Conservation (phyloP, 2,329 filamentous ascomycete genomes). For the Biscogniauxia mediterranea region DNA sequence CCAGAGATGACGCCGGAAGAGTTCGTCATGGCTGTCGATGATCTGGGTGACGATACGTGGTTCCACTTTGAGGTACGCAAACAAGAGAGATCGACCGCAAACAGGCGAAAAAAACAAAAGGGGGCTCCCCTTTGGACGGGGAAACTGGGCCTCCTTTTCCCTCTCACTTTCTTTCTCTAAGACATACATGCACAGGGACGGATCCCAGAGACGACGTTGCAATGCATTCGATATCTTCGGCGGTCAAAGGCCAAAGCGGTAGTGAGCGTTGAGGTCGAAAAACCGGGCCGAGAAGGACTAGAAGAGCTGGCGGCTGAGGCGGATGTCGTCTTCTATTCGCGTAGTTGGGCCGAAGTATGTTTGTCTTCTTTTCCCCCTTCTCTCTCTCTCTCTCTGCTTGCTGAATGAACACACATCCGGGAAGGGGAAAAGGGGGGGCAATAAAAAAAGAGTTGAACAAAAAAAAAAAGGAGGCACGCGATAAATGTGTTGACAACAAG, state of each 20-base stretch:
- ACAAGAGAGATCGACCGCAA: slow-evolving; percentile 20
- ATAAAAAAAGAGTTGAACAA: not conserved
- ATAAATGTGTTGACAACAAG: slow-evolving; percentile 12
- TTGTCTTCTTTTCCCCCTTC: not conserved
- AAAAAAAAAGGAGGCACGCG: not conserved
- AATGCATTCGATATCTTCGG: slow-evolving; percentile 59
- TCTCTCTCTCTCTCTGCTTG: slow-evolving; percentile 7
- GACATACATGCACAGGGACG: slow-evolving; percentile 50
- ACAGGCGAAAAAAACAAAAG: slow-evolving; percentile 1
- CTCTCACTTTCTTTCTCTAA: slow-evolving; percentile 8
- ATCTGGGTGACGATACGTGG: slow-evolving; percentile 47
- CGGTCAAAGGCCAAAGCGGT: slow-evolving; percentile 40
- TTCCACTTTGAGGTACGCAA: slow-evolving; percentile 68
- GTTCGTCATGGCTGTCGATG: slow-evolving; percentile 47
- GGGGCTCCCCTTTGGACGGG: slow-evolving; percentile 5
- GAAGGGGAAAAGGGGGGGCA: not conserved
- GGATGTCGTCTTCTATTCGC: slow-evolving; percentile 73
- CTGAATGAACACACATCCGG: slow-evolving; percentile 3
- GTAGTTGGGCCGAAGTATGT: slow-evolving; percentile 65
- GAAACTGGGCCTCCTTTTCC: no score
- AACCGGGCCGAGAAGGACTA: slow-evolving; percentile 61
- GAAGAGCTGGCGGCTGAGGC: slow-evolving; percentile 58
- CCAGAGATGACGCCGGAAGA: slow-evolving; percentile 65
- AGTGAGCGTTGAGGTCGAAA: slow-evolving; percentile 72
- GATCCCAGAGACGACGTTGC: slow-evolving; percentile 57